These are phyloP conservation scores for Niebla homalea DNA, from an alignment of 495 filamentous ascomycete species.

Conservation along the genomic window DNA sequence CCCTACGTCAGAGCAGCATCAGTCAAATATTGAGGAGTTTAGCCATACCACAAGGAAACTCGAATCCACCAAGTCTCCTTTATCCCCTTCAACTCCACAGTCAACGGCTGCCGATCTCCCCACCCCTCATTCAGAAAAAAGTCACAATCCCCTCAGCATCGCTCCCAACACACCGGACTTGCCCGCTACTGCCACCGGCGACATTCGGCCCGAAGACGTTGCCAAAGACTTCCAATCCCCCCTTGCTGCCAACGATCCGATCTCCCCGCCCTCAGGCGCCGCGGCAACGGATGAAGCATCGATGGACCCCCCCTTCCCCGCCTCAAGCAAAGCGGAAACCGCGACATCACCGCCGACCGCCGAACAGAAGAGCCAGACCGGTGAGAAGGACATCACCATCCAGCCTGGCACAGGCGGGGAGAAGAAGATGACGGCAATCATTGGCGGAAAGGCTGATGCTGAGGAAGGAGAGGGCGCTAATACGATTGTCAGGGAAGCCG, in stretches of 20 bases:
- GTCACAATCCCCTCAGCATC: slow-evolving; percentile 2
- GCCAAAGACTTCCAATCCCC: too few relatives aligned
- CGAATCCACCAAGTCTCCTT: not conserved
- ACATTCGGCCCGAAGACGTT: too few relatives aligned
- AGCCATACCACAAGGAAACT: too few relatives aligned
- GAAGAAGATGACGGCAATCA: slow-evolving; percentile 13
- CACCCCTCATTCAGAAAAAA: not conserved
- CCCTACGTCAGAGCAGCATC: not conserved
- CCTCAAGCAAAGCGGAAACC: not conserved
- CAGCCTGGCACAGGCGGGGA: slow-evolving; percentile 3
- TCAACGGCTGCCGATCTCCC: not conserved
- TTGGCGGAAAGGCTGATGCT: slow-evolving; percentile 11
- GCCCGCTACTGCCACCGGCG: too few relatives aligned
- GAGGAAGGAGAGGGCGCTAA: not conserved
- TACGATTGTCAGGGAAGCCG: not conserved
- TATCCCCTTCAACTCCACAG: not conserved
- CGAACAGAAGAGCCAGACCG: slow-evolving; percentile 15
- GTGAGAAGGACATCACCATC: slow-evolving; percentile 8
- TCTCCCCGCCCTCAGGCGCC: too few relatives aligned
- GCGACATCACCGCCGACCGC: slow-evolving; percentile 1
- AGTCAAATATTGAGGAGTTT: not conserved
- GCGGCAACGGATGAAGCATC: too few relatives aligned
- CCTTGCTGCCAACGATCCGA: too few relatives aligned
- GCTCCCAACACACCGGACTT: not conserved
- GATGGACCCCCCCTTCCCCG: not conserved